Evolutionary conservation across 2,329 filamentous ascomycete species (phyloP).

Genomic region (Fusarium lyarnte): DNA sequence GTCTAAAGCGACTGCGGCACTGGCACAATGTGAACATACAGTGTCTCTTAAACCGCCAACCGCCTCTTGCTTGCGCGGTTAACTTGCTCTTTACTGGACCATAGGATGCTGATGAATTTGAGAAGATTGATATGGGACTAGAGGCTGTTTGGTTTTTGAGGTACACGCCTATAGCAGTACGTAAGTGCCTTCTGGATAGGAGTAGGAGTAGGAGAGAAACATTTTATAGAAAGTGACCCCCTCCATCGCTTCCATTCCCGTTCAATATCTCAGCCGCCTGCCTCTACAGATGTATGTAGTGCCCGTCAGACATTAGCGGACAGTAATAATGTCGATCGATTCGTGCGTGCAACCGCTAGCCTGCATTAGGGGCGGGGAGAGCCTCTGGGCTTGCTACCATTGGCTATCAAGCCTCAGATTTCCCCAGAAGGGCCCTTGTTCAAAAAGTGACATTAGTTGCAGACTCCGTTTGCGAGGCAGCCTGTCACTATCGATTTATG

Average conservation of each 20-base stretch:
- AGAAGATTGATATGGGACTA: background rate
- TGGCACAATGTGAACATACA: background rate
- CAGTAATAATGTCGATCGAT: constrained; percentile 42
- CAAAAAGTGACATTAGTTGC: constrained; percentile 18
- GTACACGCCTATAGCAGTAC: background rate
- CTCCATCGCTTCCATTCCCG: background rate
- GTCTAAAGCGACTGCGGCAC: constrained; percentile 2
- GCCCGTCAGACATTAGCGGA: constrained; percentile 25
- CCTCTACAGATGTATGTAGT: background rate
- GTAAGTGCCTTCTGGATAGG: background rate
- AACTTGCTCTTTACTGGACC: background rate
- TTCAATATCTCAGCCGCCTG: constrained; percentile 4
- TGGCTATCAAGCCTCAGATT: constrained; percentile 17
- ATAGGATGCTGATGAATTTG: background rate
- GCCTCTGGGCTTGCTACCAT: constrained; percentile 5
- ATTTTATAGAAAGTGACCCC: background rate
- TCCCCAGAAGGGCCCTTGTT: constrained; percentile 28
- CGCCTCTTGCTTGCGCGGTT: background rate
- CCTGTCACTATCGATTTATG: background rate
- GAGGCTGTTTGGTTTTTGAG: background rate
- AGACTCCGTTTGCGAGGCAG: constrained; percentile 22
- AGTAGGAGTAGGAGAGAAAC: background rate
- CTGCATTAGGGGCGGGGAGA: constrained; percentile 21
- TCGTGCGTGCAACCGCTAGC: constrained; percentile 36
- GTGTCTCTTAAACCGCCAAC: background rate